These are phyloP conservation scores for Cladorrhinum sp. DNA, from an alignment of 2,329 filamentous ascomycete species.

Conservation along the genomic window DNA sequence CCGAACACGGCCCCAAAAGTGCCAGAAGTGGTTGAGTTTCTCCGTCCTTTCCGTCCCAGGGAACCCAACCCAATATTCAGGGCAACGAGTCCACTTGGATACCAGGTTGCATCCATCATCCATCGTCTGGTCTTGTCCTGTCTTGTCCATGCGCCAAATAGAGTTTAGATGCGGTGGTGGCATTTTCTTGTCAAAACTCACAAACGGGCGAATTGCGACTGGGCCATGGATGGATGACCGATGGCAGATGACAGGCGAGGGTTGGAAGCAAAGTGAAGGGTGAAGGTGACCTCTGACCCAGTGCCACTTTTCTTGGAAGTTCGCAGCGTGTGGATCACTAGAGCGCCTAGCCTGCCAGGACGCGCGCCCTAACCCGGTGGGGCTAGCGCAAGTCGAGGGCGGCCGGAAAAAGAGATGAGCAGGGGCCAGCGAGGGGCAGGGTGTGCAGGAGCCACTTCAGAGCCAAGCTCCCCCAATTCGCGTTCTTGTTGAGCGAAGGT, in stretches of 20 bases:
- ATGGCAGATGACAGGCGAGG: neutral
- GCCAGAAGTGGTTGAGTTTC: neutral
- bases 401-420: conserved; percentile 5
- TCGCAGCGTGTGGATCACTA: conserved; percentile 11
- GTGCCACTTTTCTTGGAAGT: conserved; percentile 7
- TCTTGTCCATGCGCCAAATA: neutral
- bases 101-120: neutral
- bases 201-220: no score
- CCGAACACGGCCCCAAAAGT: neutral
- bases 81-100: neutral
- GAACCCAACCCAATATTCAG: neutral
- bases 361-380: conserved; percentile 7
- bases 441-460: conserved; percentile 8
- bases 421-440: conserved; percentile 10
- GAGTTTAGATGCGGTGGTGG: neutral
- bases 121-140: neutral
- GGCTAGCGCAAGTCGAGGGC: conserved; percentile 1
- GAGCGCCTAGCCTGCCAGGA: conserved; percentile 18
- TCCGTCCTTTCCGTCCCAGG: neutral
- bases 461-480: conserved; percentile 17
- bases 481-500: conserved; percentile 11
- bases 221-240: no score
- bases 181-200: neutral
- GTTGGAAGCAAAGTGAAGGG: neutral
- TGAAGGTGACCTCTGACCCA: neutral